phyloP scores from a whole-genome alignment of 225 moss, liverwort and hornwort species.

The Asterella californica region DNA sequence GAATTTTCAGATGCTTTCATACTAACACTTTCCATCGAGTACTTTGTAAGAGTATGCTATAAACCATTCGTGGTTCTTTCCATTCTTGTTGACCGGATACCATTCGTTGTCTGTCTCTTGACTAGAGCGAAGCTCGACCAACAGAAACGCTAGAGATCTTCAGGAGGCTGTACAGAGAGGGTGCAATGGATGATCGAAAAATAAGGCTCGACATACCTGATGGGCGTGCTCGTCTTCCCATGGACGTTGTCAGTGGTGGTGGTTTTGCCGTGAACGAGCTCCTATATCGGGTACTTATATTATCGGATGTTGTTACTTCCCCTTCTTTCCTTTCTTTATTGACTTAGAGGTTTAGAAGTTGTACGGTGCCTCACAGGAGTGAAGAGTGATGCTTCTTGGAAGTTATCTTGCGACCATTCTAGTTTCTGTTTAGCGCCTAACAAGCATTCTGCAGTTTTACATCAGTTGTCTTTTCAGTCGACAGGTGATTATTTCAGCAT shows the following conservation, averaged over 20 bases:
- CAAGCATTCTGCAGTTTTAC: not conserved
- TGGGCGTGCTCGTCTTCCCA: slow-evolving; percentile 67
- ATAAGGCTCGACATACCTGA: slow-evolving; percentile 87
- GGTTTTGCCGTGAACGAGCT: slow-evolving; percentile 84
- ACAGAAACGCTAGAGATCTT: slow-evolving; percentile 61
- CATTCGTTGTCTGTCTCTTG: not conserved
- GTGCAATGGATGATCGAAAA: slow-evolving; percentile 73
- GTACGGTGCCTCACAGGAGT: not conserved
- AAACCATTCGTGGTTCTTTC: not conserved
- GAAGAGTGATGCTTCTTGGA: not conserved
- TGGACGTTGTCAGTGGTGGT: slow-evolving; percentile 68
- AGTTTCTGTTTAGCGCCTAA: not conserved
- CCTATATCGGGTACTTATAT: slow-evolving; percentile 63
- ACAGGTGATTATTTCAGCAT: not conserved
- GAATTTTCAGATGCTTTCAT: not conserved
- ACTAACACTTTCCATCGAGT: slow-evolving; percentile 10
- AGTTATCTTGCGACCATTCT: too few relatives aligned
- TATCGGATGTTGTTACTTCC: not conserved
- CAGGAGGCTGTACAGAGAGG: slow-evolving; percentile 72
- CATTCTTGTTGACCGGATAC: not conserved
- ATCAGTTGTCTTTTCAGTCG: not conserved
- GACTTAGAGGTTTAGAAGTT: not conserved
- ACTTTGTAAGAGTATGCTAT: not conserved
- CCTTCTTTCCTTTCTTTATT: not conserved
- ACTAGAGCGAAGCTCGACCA: slow-evolving; percentile 56